phyloP scores from a whole-genome alignment of 257 asterid genomes.

The Solanum commersonii region DNA sequence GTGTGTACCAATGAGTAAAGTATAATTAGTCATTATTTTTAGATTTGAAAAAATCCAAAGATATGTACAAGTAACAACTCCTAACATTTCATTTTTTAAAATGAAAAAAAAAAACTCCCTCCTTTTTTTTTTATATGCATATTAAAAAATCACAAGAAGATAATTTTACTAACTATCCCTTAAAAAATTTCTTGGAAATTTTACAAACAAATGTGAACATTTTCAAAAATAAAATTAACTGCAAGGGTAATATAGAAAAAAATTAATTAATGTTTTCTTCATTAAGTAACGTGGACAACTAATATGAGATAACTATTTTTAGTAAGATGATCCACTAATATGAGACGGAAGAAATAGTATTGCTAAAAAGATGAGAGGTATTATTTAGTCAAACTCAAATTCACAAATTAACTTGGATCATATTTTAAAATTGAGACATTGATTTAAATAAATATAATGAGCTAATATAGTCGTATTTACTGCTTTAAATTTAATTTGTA shows the following conservation, averaged over 20 bases:
- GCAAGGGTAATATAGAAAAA: too few species aligned
- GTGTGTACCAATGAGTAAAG: neutral
- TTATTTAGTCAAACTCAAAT: neutral
- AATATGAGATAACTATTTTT: too few species aligned
- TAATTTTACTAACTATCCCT: too few species aligned
- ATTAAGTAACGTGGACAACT: rapidly evolving
- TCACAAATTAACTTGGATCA: neutral
- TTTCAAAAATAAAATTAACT: too few species aligned
- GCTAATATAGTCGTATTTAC: neutral
- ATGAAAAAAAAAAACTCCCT: too few species aligned
- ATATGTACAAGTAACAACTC: neutral
- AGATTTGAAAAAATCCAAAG: neutral
- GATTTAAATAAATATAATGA: neutral
- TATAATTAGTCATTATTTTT: neutral
- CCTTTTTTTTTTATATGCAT: too few species aligned
- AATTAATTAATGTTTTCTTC: rapidly evolving
- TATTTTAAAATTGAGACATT: neutral
- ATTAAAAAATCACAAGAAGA: too few species aligned
- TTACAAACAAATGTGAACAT: too few species aligned
- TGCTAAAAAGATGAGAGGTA: neutral
- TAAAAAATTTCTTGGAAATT: too few species aligned
- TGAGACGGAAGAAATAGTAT: too few species aligned
- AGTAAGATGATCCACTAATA: too few species aligned
- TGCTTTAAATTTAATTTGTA: neutral
- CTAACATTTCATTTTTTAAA: too few species aligned